Evolutionary conservation across 2,329 filamentous ascomycete species (phyloP).

Genomic region (Aspergillus fischeri): DNA sequence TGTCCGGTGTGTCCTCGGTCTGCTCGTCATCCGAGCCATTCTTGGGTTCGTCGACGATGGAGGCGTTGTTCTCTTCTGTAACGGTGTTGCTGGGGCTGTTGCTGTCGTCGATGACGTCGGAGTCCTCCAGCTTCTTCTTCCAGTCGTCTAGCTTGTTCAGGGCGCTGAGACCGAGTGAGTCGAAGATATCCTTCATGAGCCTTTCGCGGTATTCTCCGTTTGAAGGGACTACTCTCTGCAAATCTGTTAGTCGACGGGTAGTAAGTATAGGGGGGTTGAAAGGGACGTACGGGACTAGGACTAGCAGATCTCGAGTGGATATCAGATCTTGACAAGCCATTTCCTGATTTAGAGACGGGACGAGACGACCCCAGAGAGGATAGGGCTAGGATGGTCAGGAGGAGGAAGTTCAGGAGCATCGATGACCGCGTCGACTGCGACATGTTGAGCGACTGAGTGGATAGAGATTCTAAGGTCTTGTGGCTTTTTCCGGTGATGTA

Average conservation of each 20-base stretch:
- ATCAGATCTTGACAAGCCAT: neutral
- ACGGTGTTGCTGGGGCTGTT: neutral
- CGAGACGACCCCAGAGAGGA: constrained; percentile 3
- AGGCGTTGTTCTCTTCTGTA: neutral
- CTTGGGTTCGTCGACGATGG: neutral
- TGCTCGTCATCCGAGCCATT: constrained; percentile 3
- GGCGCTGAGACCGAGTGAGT: constrained; percentile 13
- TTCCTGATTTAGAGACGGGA: neutral
- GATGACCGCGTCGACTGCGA: neutral
- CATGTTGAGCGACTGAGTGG: constrained; percentile 4
- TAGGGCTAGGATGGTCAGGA: constrained; percentile 4
- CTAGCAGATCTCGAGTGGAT: constrained; percentile 2
- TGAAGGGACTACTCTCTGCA: constrained; percentile 22
- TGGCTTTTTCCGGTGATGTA: neutral
- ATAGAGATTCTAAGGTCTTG: neutral
- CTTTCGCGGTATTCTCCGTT: neutral
- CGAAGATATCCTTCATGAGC: constrained; percentile 14
- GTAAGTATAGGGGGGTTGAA: neutral
- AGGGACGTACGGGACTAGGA: constrained; percentile 4
- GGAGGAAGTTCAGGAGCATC: constrained; percentile 4
- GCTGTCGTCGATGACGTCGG: constrained; percentile 3
- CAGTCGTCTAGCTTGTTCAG: constrained; percentile 4
- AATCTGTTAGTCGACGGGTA: neutral
- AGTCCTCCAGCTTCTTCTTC: constrained; percentile 6
- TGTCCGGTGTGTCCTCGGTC: constrained; percentile 10